Conservation (phyloP, 306 rosid genomes). For the Dryas octopetala region DNA sequence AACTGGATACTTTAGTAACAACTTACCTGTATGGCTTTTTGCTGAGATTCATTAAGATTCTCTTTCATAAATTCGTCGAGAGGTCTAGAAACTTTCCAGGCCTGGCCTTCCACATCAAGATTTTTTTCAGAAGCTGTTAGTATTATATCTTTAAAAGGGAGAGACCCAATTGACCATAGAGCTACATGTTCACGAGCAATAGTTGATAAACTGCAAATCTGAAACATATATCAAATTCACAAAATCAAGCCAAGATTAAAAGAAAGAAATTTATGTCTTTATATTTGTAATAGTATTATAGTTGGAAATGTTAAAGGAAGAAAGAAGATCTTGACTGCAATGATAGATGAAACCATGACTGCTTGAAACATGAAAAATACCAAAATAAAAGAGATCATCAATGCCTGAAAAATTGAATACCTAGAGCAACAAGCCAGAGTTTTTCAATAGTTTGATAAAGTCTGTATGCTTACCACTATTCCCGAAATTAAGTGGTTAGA, state of each 20-base stretch:
- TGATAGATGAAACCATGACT: too few species aligned
- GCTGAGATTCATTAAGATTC: slow-evolving; percentile 76
- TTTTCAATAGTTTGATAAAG: neutral
- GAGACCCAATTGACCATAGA: slow-evolving; percentile 53
- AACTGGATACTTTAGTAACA: slow-evolving; percentile 2
- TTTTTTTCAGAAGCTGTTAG: slow-evolving; percentile 51
- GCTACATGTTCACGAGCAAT: slow-evolving; percentile 83
- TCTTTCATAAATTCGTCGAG: slow-evolving; percentile 63
- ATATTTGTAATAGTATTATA: neutral
- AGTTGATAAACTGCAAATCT: slow-evolving; percentile 93
- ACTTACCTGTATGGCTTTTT: slow-evolving; percentile 76
- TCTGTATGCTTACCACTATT: neutral
- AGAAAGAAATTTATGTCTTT: neutral
- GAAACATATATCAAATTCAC: slow-evolving; percentile 29
- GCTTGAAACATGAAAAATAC: too few species aligned
- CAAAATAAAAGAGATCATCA: neutral
- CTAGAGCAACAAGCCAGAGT: neutral
- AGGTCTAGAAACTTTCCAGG: slow-evolving; percentile 75
- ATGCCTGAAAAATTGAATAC: neutral
- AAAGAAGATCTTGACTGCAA: neutral
- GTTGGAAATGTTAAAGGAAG: neutral
- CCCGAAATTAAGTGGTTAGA: neutral
- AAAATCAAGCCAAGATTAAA: slow-evolving; percentile 2
- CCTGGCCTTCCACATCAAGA: slow-evolving; percentile 41
- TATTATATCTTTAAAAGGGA: slow-evolving; percentile 81